These are phyloP conservation scores for Erysiphe pulchra DNA, from an alignment of 2,329 filamentous ascomycete genomes.

Conservation along the genomic window DNA sequence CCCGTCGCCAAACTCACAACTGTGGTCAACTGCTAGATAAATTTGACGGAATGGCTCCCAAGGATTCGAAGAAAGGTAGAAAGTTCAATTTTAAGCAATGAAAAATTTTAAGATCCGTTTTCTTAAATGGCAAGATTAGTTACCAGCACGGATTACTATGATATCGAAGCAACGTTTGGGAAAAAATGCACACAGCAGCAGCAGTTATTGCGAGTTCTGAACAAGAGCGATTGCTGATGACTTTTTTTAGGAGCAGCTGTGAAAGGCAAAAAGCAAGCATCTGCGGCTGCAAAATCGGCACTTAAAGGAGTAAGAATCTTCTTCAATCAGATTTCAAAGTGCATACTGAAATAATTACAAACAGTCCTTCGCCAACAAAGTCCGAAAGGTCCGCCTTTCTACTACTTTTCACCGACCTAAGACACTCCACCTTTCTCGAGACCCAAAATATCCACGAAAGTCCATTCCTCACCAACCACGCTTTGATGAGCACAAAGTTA, in stretches of 20 bases:
- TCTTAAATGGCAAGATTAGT: not conserved
- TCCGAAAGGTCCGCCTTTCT: conserved; percentile 72
- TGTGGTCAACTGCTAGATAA: not conserved
- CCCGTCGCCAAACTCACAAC: no score
- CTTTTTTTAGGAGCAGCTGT: conserved; percentile 27
- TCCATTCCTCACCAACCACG: conserved; percentile 70
- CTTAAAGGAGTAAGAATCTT: conserved; percentile 69
- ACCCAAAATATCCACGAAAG: conserved; percentile 93
- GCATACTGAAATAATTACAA: not conserved
- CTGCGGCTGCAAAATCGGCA: conserved; percentile 81
- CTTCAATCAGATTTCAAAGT: conserved; percentile 4
- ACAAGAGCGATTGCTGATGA: conserved; percentile 49
- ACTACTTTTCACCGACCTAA: conserved; percentile 96
- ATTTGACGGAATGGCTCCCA: conserved; percentile 12
- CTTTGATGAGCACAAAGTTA: conserved; percentile 92
- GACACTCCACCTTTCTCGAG: conserved; percentile 73
- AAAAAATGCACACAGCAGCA: conserved; percentile 26
- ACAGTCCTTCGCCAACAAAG: conserved; percentile 56
- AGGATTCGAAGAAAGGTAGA: conserved; percentile 15
- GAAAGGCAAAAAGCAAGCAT: conserved; percentile 60
- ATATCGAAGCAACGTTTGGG: conserved; percentile 6
- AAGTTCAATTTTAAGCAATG: conserved; percentile 5
- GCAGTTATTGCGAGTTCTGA: conserved; percentile 50
- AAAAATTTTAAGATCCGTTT: not conserved
- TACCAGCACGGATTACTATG: not conserved